phyloP scores from a whole-genome alignment of 306 rosid species.

The Inga laurina region DNA sequence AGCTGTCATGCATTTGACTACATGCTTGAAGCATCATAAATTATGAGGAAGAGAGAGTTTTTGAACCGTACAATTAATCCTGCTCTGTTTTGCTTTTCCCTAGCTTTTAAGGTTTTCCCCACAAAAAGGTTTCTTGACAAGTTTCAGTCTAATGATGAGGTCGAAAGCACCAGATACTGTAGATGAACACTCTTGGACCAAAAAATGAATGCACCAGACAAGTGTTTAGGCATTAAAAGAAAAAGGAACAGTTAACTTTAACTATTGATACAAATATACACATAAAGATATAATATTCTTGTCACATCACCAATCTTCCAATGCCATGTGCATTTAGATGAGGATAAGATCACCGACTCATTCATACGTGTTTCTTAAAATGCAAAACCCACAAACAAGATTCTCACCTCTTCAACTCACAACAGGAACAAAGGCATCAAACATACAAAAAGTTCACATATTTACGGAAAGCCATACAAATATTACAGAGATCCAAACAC shows the following conservation, averaged over 20 bases:
- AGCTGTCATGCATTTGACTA: too few species aligned
- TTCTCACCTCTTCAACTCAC: not conserved
- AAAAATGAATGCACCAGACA: too few species aligned
- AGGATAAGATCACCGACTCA: not conserved
- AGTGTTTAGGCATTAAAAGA: too few species aligned
- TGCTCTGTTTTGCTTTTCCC: too few species aligned
- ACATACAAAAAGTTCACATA: constrained; percentile 5
- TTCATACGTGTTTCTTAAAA: not conserved
- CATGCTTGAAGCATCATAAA: too few species aligned
- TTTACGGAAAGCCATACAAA: constrained; percentile 14
- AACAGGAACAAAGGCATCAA: constrained; percentile 26
- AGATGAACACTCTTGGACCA: too few species aligned
- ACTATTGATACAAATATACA: not conserved
- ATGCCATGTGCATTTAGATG: not conserved
- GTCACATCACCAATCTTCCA: not conserved
- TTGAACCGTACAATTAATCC: too few species aligned
- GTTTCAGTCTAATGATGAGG: too few species aligned
- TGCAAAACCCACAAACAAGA: not conserved
- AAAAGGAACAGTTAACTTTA: not conserved
- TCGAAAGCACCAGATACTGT: too few species aligned
- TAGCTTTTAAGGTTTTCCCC: too few species aligned
- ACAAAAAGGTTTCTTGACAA: too few species aligned
- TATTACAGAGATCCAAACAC: constrained; percentile 29
- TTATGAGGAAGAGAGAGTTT: too few species aligned
- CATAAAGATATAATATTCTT: not conserved